Base-by-base conservation (phyloP, 352 stramenopile genomes). In the Pythium grandisporangium region DNA sequence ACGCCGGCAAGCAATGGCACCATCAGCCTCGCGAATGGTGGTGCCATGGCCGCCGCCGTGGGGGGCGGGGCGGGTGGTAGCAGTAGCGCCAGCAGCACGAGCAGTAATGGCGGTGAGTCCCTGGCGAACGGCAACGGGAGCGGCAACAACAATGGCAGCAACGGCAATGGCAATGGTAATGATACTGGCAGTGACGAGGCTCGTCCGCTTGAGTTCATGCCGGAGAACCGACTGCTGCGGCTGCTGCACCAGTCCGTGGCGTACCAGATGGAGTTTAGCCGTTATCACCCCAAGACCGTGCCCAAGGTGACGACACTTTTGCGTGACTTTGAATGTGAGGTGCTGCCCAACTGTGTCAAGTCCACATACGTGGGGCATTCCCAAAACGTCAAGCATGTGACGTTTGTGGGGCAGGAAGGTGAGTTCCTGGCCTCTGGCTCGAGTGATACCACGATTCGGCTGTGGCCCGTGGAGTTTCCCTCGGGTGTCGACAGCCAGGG, bases 201-300 rank as follows among this genome's bases (percentile, higher is more conserved):
- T n/a, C n/a, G n/a, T n/a, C n/a, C n/a, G n/a, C n/a, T n/a, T n/a
- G 51, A 65, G 5, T 45, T 57, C 19, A 67, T 93, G 30, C 76
- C 76, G 0, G 70, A 90, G 26, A 76, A 88, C 41, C 74, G 76
- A 11, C 58, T 95, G 5, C 65, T 95, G 34, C 64, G 85, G 29
- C 57, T 95, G 30, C 53, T 93, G 13, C 79, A 92, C 34, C 82
- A 95, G 48, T 81, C 73, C 38, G 80, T 93, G 8, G 78, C 82
- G 6, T 95, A 95, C 53, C 82, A 95, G 46, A 90, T 93, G 75
- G 82, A 95, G 42, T 95, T 95, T 42, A 88, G 74, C 67, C 69
- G 75, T 29, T 92, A 91, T 37, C 77, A 91, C 33, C 79, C 76
- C 1, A 89, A 90, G 45, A 91, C 77, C 2, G 74, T 92, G 27